Base-by-base conservation (phyloP, 805 yeast genomes). In the Candida ponderosae region DNA sequence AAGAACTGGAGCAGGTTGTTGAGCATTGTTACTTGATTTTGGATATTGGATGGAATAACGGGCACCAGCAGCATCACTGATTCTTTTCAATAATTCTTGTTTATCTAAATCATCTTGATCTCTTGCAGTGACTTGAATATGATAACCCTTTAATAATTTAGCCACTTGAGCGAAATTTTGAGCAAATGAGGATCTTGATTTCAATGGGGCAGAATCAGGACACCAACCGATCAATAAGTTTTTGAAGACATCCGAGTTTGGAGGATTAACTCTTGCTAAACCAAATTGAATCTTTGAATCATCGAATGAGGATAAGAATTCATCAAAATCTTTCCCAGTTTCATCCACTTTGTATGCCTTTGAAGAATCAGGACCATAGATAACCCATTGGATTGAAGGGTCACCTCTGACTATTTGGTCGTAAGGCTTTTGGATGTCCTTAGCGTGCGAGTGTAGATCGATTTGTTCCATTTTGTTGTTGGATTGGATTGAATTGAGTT, bases 91-190 rank as follows among this genome's bases (percentile, higher is more conserved):
- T 40, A 93, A 73, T 41, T 83, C 94, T 19, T 70, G 70, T 32
- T 83, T 82, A 49, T 86, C 84, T 56, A 94, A 70, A 59, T 93
- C 98, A 53, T 88, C 96, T 31, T 74, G 68, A 54, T 86, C 95
- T 63, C 97, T 79, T n/a, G 97, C 97, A 34, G 96, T 88, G 46
- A 93, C 79, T 62, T 93, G 97, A 38, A 93, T 89, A 57, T 93
- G 98, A 63, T 90, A 93, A 33, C 95, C 95, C 47, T 70, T 70
- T 52, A 84, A 68, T 17, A 76, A 66, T 41, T 70, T 76, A 20
- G 88, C 75, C 17, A 84, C 83, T 30, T 79, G 84, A 30, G 85
- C 87, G 47, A 82, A 79, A 59, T 83, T 84, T 42, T 76, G 63
- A 20, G 90, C 88, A 61, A 79, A 84, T 2, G 88, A 79, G 33